phyloP scores from a whole-genome alignment of 108 stramenopile species.

The Nitzschia sp. region DNA sequence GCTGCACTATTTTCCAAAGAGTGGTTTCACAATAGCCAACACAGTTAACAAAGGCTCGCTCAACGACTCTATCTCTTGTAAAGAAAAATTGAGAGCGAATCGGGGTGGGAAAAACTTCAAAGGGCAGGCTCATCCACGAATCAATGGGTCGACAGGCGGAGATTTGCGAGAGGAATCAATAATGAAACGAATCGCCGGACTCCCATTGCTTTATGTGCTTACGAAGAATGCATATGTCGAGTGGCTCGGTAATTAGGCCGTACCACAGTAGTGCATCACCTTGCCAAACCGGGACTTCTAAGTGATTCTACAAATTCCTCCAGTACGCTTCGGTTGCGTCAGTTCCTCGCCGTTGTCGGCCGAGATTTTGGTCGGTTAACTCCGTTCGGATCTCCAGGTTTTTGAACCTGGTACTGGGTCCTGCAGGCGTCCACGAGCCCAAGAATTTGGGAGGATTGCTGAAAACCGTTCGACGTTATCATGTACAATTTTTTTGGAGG shows the following conservation, averaged over 20 bases:
- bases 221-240: neutral
- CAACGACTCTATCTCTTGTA: neutral
- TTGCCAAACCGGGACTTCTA: conserved; percentile 4
- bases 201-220: too few species aligned
- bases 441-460: neutral
- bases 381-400: neutral
- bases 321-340: neutral
- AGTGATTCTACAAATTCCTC: neutral
- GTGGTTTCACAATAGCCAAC: too few species aligned
- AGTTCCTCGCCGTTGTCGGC: neutral
- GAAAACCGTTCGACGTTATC: neutral
- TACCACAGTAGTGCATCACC: neutral
- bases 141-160: neutral
- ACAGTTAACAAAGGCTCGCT: neutral
- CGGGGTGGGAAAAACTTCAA: conserved; percentile 1
- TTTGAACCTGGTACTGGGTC: neutral
- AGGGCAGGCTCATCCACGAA: neutral
- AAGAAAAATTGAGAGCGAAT: neutral
- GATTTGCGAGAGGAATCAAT: too few species aligned
- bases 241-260: neutral
- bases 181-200: too few species aligned
- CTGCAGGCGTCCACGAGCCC: neutral
- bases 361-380: neutral
- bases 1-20: too few species aligned
- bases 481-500: neutral